phyloP scores from a whole-genome alignment of 78 protist genomes.

The Speleostelium caveatum region DNA sequence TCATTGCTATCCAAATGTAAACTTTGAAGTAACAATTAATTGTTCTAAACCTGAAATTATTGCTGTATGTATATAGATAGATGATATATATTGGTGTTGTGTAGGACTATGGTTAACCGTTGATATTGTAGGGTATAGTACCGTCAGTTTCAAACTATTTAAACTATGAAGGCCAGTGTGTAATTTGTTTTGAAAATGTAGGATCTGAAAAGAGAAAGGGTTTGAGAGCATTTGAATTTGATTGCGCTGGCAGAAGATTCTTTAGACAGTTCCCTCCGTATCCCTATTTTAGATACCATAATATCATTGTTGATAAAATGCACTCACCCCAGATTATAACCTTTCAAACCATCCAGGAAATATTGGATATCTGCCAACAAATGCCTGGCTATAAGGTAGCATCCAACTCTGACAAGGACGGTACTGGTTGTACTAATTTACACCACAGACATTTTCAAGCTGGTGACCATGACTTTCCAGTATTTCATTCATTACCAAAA shows the following conservation, averaged over 20 bases:
- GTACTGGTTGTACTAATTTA: constrained; percentile 68
- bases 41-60: constrained; percentile 75
- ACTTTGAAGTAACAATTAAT: constrained; percentile 53
- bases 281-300: constrained; percentile 54
- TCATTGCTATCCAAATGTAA: constrained; percentile 24
- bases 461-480: constrained; percentile 50
- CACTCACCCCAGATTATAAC: constrained; percentile 20
- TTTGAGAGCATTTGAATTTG: constrained; percentile 44
- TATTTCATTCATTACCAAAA: constrained; percentile 1
- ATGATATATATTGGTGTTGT: not conserved
- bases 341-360: constrained; percentile 21
- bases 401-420: constrained; percentile 49
- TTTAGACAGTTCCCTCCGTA: constrained; percentile 75
- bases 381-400: constrained; percentile 74
- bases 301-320: constrained; percentile 38
- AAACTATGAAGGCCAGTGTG: constrained; percentile 66
- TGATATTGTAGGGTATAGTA: constrained; percentile 18
- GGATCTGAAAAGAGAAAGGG: constrained; percentile 64
- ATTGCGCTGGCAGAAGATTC: not conserved
- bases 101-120: not conserved
- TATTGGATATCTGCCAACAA: constrained; percentile 27
- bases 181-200: constrained; percentile 67
- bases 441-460: constrained; percentile 60
- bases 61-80: not conserved
- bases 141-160: constrained; percentile 15